Percentiles rank a stretch among this genome's conserved stretches.
Evolutionary conservation across 2,329 filamentous ascomycete genomes (phyloP).

Genomic region (Pseudogymnoascus sp.): DNA sequence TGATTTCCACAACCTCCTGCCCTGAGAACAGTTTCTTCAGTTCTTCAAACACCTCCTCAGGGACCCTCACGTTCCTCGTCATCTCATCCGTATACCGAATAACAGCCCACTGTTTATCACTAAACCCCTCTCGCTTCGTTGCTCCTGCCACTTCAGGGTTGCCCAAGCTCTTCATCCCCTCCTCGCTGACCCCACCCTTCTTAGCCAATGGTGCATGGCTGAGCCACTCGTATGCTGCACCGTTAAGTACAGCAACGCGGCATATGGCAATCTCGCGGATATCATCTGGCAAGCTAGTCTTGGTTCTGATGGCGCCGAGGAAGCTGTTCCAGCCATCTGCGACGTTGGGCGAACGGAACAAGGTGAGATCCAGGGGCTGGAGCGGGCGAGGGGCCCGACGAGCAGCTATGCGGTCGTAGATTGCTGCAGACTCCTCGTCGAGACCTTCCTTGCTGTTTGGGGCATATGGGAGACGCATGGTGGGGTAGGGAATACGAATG

Average conservation of each 20-base stretch:
- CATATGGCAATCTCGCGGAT: constrained; percentile 75
- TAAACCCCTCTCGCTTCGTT: constrained; percentile 37
- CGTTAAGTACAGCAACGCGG: constrained; percentile 72
- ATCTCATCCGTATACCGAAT: constrained; percentile 75
- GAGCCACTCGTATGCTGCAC: constrained; percentile 80
- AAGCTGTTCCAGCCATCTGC: constrained; percentile 72
- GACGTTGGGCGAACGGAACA: constrained; percentile 67
- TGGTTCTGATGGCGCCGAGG: constrained; percentile 56
- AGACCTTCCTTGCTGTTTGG: constrained; percentile 38
- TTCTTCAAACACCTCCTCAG: constrained; percentile 59
- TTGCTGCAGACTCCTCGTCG: constrained; percentile 45
- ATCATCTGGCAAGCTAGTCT: constrained; percentile 44
- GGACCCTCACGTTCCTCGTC: constrained; percentile 66
- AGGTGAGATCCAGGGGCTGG: constrained; percentile 67
- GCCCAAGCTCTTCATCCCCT: constrained; percentile 24
- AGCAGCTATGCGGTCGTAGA: constrained; percentile 57
- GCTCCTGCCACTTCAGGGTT: constrained; percentile 27
- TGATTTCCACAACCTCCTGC: constrained; percentile 73
- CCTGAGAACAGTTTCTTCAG: constrained; percentile 59
- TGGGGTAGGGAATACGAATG: constrained; percentile 2
- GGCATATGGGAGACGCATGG: constrained; percentile 64
- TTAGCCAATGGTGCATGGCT: constrained; percentile 61
- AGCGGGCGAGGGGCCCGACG: constrained; percentile 65
- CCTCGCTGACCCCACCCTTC: constrained; percentile 27
- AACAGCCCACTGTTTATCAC: constrained; percentile 59